Base-by-base conservation (phyloP, 441 rosid species). In the Raphanus hybrid region DNA sequence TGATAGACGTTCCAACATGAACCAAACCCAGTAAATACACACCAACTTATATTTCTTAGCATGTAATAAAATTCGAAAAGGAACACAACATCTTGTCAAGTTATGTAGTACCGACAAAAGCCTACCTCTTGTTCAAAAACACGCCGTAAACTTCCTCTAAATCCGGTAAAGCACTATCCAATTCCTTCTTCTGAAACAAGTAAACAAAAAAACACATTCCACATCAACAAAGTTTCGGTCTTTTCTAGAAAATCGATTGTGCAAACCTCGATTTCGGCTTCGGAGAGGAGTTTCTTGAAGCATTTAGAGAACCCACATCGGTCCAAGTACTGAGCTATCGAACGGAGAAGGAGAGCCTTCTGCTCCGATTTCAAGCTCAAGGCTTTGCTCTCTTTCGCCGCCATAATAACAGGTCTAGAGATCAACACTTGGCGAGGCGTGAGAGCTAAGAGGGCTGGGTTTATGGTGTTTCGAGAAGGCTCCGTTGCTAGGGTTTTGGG, bases 201-300 rank as follows among this genome's bases (percentile, higher is more conserved):
- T n/a, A 26, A 35, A 11, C 65, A 79, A 29, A 37, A 64, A 34
- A 68, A 10, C n/a, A 73, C 10, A 73, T 60, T 63, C 43, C 57
- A 69, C 12, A 34, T 39, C 15, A 12, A 45, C 54, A 45, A 32
- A 50, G 57, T 50, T 50, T 50, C 14, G 18, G 18, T 50, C 18
- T 50, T 50, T 10, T 43, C n/a, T 50, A 2, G 5, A 43, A 50
- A 50, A 5, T 52, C 6, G 20, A 52, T 6, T 6, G 57, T 9
- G 27, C 63, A 68, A 12, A 89, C 98, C 98, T 88, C 83, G 75
- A 90, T 59, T 71, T 85, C 78, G n/a, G 97, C 87, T 87, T 91
- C 95, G 11, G 90, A 83, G 4, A 80, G 86, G 57, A 95, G 75
- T 84, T 90, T 91, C 83, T 91, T 90, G 60, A 90, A 83, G 50